phyloP scores from a whole-genome alignment of 2,329 filamentous ascomycete species.

The Ceratocystis cubensis region DNA sequence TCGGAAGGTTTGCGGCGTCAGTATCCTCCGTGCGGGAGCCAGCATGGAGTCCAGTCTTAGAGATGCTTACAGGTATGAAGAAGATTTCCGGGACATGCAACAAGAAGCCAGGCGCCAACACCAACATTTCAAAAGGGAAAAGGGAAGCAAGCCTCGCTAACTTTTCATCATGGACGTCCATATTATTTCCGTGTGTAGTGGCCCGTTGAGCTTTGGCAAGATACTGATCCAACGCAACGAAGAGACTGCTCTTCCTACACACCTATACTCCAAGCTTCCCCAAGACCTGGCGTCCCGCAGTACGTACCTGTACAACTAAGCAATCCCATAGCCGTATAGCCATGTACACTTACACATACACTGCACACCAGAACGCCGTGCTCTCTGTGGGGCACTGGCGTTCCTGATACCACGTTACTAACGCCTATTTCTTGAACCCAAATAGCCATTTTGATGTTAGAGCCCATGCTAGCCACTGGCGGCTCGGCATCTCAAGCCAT shows the following conservation, averaged over 20 bases:
- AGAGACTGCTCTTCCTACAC: constrained; percentile 25
- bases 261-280: constrained; percentile 28
- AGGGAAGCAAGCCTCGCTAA: neutral
- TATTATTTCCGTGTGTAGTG: constrained; percentile 18
- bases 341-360: neutral
- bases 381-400: neutral
- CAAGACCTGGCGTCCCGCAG: constrained; percentile 22
- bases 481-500: constrained; percentile 24
- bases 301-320: neutral
- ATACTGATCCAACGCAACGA: constrained; percentile 29
- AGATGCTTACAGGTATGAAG: constrained; percentile 24
- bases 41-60: constrained; percentile 27
- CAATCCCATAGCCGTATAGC: neutral
- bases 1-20: constrained; percentile 26
- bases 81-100: neutral
- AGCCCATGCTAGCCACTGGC: constrained; percentile 25
- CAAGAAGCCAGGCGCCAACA: neutral
- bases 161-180: neutral
- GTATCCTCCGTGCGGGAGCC: constrained; percentile 28
- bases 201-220: constrained; percentile 27
- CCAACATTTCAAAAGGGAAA: neutral
- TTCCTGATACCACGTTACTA: neutral
- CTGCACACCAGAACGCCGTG: neutral
- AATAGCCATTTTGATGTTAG: constrained; percentile 23
- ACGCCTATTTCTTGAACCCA: neutral